Base-by-base conservation (phyloP, 139 green algal genomes). In the Nannochloris sp. region DNA sequence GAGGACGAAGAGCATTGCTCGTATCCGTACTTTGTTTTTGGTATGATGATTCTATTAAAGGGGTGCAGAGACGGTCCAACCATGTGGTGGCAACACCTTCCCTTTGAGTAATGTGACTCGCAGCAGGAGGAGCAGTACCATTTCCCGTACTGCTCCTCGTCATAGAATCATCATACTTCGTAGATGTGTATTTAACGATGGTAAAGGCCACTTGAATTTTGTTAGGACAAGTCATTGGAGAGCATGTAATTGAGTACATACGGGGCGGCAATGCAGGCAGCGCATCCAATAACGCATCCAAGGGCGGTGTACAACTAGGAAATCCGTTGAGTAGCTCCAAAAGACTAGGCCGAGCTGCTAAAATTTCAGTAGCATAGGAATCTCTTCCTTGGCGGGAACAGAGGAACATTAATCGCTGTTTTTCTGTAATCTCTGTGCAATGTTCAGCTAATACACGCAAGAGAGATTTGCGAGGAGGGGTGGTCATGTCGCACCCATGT, bases 181-280 rank as follows among this genome's bases (percentile, higher is more conserved):
- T 35, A 54, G 56, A 64, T 23, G 74, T 34, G 64, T 84, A 91
- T 24, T 72, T 64, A 35, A 95, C 90, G 4, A 93, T 73, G 3
- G 71, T 86, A 45, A 97, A 80, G 2, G 90, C 88, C 29, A 96
- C 64, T 12, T 79, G 34, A 12, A 56, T 60, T 53, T 63, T 56
- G 37, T 31, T 23, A 30, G 39, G 53, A 48, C 29, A 62, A 31
- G 9, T 33, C n/a, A 67, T 53, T 12, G 67, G 70, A 2, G 75
- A 81, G 71, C 31, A 79, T 44, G 81, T 86, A 53, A 98, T 66
- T 6, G 90, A 97, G 78, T 98, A 98, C 70, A 95, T 76, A 64
- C 90, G 74, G 0, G 91, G 84, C 10, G 69, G 51, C 25, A 97
- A 78, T 7, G 87, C 78, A 2, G 85, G 84, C 56, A 96, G 77